phyloP scores from a whole-genome alignment of 805 yeast species.

The Nakazawaea sp. region DNA sequence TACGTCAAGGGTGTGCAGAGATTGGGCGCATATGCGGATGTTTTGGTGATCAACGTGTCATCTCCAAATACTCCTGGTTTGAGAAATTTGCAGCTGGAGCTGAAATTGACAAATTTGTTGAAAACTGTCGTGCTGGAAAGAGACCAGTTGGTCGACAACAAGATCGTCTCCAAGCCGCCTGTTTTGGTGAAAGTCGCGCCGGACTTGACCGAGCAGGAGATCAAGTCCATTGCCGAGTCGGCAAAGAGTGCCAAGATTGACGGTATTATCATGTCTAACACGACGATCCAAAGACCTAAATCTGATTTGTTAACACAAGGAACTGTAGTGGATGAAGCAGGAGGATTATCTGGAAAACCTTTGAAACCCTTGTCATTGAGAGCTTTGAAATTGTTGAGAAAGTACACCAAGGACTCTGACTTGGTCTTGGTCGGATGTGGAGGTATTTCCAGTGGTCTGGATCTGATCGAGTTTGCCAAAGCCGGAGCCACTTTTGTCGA shows the following conservation, averaged over 20 bases:
- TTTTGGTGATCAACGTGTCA: constrained; percentile 83
- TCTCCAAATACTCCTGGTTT: constrained; percentile 96
- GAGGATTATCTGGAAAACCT: constrained; percentile 93
- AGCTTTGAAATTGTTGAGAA: constrained; percentile 66
- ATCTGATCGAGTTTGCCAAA: constrained; percentile 83
- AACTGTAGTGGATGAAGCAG: constrained; percentile 49
- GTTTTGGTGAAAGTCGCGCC: constrained; percentile 91
- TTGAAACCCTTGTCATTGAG: constrained; percentile 71
- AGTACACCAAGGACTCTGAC: constrained; percentile 66
- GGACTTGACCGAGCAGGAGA: constrained; percentile 76
- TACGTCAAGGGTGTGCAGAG: constrained; percentile 78
- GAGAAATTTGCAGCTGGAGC: constrained; percentile 76
- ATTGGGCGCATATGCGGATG: constrained; percentile 82
- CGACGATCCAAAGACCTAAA: constrained; percentile 79
- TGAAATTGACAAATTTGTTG: constrained; percentile 62
- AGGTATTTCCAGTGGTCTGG: constrained; percentile 82
- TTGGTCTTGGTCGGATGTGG: constrained; percentile 89
- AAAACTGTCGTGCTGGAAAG: constrained; percentile 66
- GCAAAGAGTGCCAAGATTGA: constrained; percentile 75
- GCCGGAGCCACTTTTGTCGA: constrained; percentile 93
- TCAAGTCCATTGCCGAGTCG: constrained; percentile 73
- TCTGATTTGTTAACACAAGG: constrained; percentile 42
- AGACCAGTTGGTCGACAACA: constrained; percentile 35
- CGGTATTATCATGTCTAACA: constrained; percentile 89
- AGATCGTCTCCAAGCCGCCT: constrained; percentile 53